Percentiles rank a stretch among this genome's conserved stretches.
Evolutionary conservation across 176 grass and related monocot genomes (phyloP).

Genomic region (Rhipidocladum racemiflorum): DNA sequence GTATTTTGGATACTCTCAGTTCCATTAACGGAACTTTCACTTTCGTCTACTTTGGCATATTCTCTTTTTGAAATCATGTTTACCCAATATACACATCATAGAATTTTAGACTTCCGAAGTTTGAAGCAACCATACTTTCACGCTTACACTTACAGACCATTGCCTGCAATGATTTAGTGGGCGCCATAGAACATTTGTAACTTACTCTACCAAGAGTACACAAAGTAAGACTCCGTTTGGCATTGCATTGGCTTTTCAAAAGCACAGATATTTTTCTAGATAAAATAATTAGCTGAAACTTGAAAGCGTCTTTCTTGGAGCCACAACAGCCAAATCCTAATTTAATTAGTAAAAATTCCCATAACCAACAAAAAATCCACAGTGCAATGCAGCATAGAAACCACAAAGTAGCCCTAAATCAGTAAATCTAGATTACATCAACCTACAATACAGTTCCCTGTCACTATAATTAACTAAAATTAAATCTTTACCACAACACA

Average conservation of each 20-base stretch:
- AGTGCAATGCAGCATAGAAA: neutral
- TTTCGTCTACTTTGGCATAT: neutral
- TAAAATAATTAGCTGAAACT: neutral
- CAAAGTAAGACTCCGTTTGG: neutral
- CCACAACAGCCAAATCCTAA: neutral
- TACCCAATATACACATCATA: neutral
- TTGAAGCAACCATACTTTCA: conserved; percentile 18
- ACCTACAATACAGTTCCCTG: neutral
- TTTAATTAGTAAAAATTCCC: neutral
- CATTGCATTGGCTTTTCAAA: neutral
- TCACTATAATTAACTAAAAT: neutral
- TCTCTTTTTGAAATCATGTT: conserved; percentile 19
- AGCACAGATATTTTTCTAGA: neutral
- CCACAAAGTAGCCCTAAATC: neutral
- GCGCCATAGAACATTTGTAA: conserved; percentile 2
- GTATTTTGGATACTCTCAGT: conserved; percentile 11
- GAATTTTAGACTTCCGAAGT: neutral
- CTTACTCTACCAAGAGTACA: neutral
- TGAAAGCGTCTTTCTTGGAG: neutral
- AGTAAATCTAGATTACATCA: neutral
- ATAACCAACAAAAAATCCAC: neutral
- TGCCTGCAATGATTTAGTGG: conserved; percentile 15
- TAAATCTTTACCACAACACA: neutral
- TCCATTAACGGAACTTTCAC: neutral
- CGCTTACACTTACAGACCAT: neutral